Base-by-base conservation (phyloP, 2,329 filamentous ascomycete species). In the Hyphodiscus sp. region DNA sequence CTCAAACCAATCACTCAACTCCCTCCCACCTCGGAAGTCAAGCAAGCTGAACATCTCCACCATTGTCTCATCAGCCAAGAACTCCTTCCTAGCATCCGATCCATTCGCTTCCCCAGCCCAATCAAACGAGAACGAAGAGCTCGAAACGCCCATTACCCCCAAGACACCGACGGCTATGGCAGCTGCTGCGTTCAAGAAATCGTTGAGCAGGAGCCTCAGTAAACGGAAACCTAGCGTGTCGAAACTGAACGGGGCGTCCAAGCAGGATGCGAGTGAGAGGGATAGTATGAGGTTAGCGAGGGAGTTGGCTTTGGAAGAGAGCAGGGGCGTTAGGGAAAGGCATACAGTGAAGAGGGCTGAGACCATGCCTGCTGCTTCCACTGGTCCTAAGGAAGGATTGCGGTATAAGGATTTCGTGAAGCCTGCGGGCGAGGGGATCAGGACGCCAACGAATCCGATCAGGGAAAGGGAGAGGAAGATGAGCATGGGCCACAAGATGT, bases 61-160 rank as follows among this genome's bases (percentile, higher is more conserved):
- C 46, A 42, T 59, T 1, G 52, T 62, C 23, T 58, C 56, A 33
- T 52, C 47, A 20, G 58, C 54, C 19, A 59, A 55, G 3, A 59
- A 63, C 45, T 51, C 60, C n/a, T 67, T 67, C 55, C 58, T 67
- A 11, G 41, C 57, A 20, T 60, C 56, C 11, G 64, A 67, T 26
- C 64, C 65, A 18, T 67, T 62, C 26, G 29, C 20, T 30, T 56
- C 43, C 47, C 47, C 38, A 41, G 8, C 46, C 44, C 3, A 54
- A 49, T 44, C 13, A 38, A 47, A 52, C 44, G n/a, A 16, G 11
- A 16, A 26, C 18, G 18, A 30, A 16, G 18, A 20, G 6, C 23
- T 26, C 23, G 18, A 29, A 11, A 48, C 47, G 8, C 55, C 60
- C 11, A 50, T 38, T 13, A 56, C 58, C 6, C 60, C 63, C 10